Evolutionary conservation across 2,329 filamentous ascomycete species (phyloP).

Genomic region (Calonectria henricotiae): DNA sequence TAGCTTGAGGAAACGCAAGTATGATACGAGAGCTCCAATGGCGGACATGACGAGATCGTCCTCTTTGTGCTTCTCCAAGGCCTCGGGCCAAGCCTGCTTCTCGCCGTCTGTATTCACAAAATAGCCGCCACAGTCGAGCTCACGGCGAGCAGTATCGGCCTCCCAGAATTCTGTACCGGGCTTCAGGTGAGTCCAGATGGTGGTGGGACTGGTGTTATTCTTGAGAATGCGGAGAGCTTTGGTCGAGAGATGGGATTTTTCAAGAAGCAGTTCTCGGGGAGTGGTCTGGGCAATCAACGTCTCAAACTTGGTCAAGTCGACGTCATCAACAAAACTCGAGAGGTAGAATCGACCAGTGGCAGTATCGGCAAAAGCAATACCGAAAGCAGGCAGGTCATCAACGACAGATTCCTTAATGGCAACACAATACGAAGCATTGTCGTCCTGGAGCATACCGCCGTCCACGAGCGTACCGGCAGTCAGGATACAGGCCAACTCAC

Average conservation of each 20-base stretch:
- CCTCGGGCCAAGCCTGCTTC: constrained; percentile 82
- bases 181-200: constrained; percentile 96
- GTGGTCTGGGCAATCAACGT: constrained; percentile 94
- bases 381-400: constrained; percentile 86
- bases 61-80: constrained; percentile 79
- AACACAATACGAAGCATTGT: constrained; percentile 97
- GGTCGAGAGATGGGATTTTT: constrained; percentile 89
- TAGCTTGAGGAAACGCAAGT: constrained; percentile 88
- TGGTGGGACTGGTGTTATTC: constrained; percentile 93
- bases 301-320: constrained; percentile 96
- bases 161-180: constrained; percentile 92
- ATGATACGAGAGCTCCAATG: constrained; percentile 89
- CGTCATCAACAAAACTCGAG: constrained; percentile 93
- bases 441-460: constrained; percentile 95
- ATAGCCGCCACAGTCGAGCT: constrained; percentile 85
- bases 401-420: constrained; percentile 89
- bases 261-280: constrained; percentile 89
- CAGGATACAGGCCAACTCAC: constrained; percentile 91
- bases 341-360: constrained; percentile 96
- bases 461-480: constrained; percentile 96
- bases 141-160: constrained; percentile 84
- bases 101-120: constrained; percentile 75
- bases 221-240: constrained; percentile 94
- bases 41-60: constrained; percentile 92
- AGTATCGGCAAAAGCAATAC: constrained; percentile 94